phyloP scores from a whole-genome alignment of 2,329 filamentous ascomycete genomes.

The Botryotinia calthae region DNA sequence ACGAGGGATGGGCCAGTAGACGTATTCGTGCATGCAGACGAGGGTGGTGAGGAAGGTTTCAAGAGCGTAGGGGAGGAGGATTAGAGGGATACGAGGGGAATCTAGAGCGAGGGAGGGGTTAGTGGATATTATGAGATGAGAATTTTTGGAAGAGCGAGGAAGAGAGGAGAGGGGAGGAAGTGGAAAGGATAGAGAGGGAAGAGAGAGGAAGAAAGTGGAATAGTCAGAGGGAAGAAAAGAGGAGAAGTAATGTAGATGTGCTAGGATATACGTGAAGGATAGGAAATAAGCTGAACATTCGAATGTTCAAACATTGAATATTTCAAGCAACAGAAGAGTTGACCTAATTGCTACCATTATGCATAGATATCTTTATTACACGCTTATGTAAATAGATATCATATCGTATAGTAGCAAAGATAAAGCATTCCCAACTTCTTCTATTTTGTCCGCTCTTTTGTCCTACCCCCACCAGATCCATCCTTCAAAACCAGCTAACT shows the following conservation, averaged over 20 bases:
- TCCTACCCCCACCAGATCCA: background rate
- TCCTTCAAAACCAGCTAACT: background rate
- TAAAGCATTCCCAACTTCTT: background rate
- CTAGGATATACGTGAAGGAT: background rate
- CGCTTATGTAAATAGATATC: background rate
- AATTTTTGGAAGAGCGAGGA: background rate
- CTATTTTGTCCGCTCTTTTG: background rate
- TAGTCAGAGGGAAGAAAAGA: too few species aligned
- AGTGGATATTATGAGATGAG: background rate
- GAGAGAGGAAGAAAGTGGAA: background rate
- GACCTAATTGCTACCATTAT: background rate
- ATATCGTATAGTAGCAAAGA: background rate
- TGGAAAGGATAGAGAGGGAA: too few species aligned
- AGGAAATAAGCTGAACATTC: background rate
- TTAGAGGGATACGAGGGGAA: slow-evolving; percentile 55
- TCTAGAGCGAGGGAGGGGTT: slow-evolving; percentile 41
- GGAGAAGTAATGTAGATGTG: too few species aligned
- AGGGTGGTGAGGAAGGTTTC: slow-evolving; percentile 61
- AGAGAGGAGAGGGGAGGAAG: background rate
- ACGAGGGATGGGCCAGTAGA: slow-evolving; percentile 51
- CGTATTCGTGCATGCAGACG: slow-evolving; percentile 60
- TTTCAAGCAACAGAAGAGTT: background rate
- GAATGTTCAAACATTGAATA: background rate
- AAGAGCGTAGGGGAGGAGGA: slow-evolving; percentile 58
- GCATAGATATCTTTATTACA: background rate